These are phyloP conservation scores for Berkeleyomyces basicola DNA, from an alignment of 2,329 filamentous ascomycete genomes.

Conservation along the genomic window DNA sequence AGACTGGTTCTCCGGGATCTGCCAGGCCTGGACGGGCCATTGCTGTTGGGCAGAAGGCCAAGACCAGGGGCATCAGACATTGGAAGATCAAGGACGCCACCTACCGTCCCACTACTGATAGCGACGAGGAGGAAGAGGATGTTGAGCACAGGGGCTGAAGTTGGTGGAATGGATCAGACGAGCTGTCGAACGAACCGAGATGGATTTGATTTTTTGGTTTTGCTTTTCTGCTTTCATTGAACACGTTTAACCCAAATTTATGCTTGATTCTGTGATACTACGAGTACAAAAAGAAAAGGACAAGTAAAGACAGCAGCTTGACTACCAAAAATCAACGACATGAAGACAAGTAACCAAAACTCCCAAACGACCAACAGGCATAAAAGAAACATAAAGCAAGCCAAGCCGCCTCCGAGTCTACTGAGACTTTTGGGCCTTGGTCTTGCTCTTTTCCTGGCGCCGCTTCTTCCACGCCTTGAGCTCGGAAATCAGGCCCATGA, in stretches of 20 bases:
- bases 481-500: constrained; percentile 75
- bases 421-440: constrained; percentile 24
- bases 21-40: not conserved
- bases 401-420: constrained; percentile 9
- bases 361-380: not conserved
- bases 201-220: too few relatives aligned
- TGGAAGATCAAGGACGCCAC: not conserved
- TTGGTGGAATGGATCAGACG: too few relatives aligned
- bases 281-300: not conserved
- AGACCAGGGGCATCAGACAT: not conserved
- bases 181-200: too few relatives aligned
- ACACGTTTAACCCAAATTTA: too few relatives aligned
- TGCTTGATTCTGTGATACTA: too few relatives aligned
- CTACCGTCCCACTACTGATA: not conserved
- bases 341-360: not conserved
- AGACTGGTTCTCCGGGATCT: not conserved
- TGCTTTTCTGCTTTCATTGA: too few relatives aligned
- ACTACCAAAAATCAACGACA: not conserved
- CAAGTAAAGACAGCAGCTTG: not conserved
- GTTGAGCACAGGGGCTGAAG: not conserved
- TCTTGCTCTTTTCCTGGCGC: constrained; percentile 26
- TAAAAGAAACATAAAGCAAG: not conserved
- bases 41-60: not conserved
- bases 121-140: not conserved
- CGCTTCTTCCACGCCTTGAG: constrained; percentile 43